These are phyloP conservation scores for Cladobotryum mycophilum DNA, from an alignment of 2,329 filamentous ascomycete genomes.

Conservation along the genomic window DNA sequence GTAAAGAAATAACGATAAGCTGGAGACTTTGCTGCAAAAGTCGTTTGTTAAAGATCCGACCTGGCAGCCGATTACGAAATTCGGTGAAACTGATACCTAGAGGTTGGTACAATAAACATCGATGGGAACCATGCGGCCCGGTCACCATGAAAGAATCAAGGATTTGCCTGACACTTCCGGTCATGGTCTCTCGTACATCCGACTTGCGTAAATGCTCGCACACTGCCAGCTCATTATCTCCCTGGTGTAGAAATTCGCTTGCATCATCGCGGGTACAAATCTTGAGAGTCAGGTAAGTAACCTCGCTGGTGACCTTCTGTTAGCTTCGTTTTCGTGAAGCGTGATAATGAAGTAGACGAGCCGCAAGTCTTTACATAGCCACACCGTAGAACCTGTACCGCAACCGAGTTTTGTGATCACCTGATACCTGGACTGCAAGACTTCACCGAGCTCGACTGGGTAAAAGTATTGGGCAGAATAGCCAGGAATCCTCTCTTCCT, in stretches of 20 bases:
- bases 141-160: not conserved
- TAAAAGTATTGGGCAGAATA: constrained; percentile 1
- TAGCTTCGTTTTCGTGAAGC: not conserved
- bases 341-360: not conserved
- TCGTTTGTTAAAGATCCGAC: constrained; percentile 16
- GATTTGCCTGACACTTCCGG: not conserved
- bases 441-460: not conserved
- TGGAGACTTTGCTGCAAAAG: constrained; percentile 19
- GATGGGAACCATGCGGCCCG: constrained; percentile 16
- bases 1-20: constrained; percentile 15
- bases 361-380: not conserved
- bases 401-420: constrained; percentile 1
- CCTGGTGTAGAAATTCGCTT: not conserved
- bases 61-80: constrained; percentile 18
- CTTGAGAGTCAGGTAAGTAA: not conserved
- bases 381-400: constrained; percentile 1
- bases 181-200: not conserved
- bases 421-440: not conserved
- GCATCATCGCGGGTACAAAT: not conserved
- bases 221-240: not conserved
- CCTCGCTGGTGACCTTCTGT: not conserved
- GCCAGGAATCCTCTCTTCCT: not conserved
- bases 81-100: constrained; percentile 17
- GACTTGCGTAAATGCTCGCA: not conserved
- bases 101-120: constrained; percentile 17